phyloP scores from a whole-genome alignment of 768 basidiomycete genomes.

The Mycena rebaudengoi region DNA sequence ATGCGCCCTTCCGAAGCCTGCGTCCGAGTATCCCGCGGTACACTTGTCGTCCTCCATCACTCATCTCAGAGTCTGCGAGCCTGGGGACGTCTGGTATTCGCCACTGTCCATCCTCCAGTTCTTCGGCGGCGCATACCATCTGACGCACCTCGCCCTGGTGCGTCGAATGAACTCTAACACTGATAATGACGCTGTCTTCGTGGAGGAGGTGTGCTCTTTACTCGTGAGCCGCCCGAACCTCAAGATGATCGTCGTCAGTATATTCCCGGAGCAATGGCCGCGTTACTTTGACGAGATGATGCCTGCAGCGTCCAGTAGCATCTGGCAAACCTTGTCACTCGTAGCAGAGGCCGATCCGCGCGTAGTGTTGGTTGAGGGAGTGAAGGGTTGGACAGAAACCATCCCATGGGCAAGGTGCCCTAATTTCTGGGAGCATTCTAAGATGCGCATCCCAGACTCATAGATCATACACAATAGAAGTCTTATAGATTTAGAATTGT shows the following conservation, averaged over 20 bases:
- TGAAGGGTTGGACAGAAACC: not conserved
- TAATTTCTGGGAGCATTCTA: conserved; percentile 16
- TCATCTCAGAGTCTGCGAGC: conserved; percentile 50
- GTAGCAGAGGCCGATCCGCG: conserved; percentile 23
- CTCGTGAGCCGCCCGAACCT: conserved; percentile 38
- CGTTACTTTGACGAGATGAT: conserved; percentile 1
- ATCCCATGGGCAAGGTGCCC: not conserved
- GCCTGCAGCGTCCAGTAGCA: conserved; percentile 7
- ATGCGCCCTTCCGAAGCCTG: not conserved
- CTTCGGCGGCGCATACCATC: conserved; percentile 43
- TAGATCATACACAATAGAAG: not conserved
- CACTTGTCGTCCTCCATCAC: conserved; percentile 38
- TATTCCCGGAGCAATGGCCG: conserved; percentile 30
- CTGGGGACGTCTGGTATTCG: conserved; percentile 44
- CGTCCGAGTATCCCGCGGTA: not conserved
- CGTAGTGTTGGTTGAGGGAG: conserved; percentile 22
- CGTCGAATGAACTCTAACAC: conserved; percentile 50
- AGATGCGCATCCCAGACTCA: no score
- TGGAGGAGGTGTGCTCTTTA: conserved; percentile 39
- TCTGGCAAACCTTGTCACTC: conserved; percentile 19
- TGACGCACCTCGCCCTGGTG: conserved; percentile 50
- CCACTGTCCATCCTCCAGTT: conserved; percentile 42
- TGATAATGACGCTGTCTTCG: conserved; percentile 50
- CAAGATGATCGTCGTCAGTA: conserved; percentile 37
- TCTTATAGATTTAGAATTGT: not conserved